phyloP scores from a whole-genome alignment of 345 rosid genomes.

The Dipteronia dyeriana region DNA sequence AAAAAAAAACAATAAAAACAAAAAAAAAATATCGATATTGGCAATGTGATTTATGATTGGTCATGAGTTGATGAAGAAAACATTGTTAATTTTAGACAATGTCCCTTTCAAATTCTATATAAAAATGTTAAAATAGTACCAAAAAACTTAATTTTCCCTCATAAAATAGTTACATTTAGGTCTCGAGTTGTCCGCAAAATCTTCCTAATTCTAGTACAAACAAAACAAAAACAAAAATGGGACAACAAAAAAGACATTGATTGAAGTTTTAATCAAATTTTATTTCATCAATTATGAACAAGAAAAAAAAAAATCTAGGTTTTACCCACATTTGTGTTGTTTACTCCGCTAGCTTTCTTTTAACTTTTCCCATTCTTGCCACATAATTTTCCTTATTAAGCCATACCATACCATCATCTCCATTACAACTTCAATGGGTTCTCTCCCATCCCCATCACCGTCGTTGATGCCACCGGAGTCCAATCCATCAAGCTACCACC shows the following conservation, averaged over 20 bases:
- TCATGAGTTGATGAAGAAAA: not conserved
- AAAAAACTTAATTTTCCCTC: no score
- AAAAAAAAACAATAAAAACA: not conserved
- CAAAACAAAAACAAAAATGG: not conserved
- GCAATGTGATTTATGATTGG: not conserved
- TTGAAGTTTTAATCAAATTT: conserved; percentile 3
- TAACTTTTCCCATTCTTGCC: not conserved
- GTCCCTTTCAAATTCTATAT: not conserved
- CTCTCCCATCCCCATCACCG: conserved; percentile 19
- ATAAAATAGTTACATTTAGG: not conserved
- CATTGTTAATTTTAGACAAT: not conserved
- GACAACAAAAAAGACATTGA: conserved; percentile 22
- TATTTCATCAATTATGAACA: conserved; percentile 16
- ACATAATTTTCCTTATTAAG: conserved; percentile 11
- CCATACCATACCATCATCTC: not conserved
- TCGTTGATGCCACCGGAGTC: not conserved
- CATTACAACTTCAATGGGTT: conserved; percentile 32
- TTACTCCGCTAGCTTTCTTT: conserved; percentile 17
- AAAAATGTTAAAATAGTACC: no score
- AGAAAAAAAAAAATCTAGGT: conserved; percentile 2
- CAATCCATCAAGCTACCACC: conserved; percentile 7
- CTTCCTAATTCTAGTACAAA: not conserved
- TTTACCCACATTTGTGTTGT: conserved; percentile 12
- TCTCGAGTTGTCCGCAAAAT: not conserved
- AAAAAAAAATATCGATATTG: not conserved